Evolutionary conservation across 2,329 filamentous ascomycete species (phyloP).

Genomic region (Rachicladosporium sp.): DNA sequence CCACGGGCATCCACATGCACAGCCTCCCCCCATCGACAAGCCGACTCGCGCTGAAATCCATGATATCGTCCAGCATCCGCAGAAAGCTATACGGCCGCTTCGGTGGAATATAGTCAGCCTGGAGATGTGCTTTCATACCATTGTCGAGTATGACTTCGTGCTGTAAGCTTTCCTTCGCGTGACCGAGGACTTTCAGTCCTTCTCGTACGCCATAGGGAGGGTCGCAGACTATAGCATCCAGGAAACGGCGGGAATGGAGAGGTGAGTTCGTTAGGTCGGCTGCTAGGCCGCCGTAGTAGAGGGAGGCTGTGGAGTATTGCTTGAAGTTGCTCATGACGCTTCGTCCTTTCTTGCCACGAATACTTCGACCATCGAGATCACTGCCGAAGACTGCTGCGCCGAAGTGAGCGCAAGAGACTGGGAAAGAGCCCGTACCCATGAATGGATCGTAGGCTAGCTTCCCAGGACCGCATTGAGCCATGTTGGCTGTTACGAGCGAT

Average conservation of each 20-base stretch:
- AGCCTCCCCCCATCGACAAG: constrained; percentile 69
- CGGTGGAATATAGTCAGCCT: constrained; percentile 63
- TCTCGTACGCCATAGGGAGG: constrained; percentile 93
- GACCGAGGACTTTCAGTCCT: constrained; percentile 75
- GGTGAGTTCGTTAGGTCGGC: constrained; percentile 84
- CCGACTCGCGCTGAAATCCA: constrained; percentile 64
- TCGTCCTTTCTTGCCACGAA: constrained; percentile 54
- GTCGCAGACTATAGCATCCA: constrained; percentile 91
- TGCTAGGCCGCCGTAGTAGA: constrained; percentile 67
- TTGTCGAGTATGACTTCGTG: constrained; percentile 51
- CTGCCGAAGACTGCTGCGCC: constrained; percentile 74
- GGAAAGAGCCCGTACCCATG: constrained; percentile 87
- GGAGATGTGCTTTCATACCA: constrained; percentile 58
- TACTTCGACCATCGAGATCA: constrained; percentile 85
- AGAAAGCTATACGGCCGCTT: constrained; percentile 88
- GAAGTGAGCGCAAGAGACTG: constrained; percentile 79
- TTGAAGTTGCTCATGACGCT: constrained; percentile 62
- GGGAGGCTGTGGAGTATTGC: constrained; percentile 59
- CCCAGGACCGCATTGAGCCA: constrained; percentile 68
- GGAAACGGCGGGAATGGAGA: constrained; percentile 41
- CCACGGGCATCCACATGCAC: constrained; percentile 95
- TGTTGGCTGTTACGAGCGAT: constrained; percentile 80
- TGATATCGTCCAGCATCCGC: constrained; percentile 79
- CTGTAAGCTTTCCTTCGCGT: constrained; percentile 43
- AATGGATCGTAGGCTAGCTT: constrained; percentile 92